Conservation (phyloP, 1,284 basidiomycete genomes). For the Lentinula novae-zelandiae region DNA sequence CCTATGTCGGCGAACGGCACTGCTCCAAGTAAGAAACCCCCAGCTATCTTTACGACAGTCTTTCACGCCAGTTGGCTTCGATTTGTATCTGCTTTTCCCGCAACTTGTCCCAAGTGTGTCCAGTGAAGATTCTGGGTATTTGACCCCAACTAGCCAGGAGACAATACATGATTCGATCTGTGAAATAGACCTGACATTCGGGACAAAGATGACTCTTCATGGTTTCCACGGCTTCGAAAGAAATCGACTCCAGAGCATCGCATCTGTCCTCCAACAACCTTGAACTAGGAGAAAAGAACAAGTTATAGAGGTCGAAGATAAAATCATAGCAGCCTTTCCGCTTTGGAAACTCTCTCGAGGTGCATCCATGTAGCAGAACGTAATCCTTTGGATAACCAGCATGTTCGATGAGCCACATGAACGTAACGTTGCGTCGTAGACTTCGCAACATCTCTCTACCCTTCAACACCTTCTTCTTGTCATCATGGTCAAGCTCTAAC, state of each 20-base stretch:
- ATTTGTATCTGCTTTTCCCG: not conserved
- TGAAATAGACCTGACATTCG: not conserved
- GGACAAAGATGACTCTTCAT: not conserved
- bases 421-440: conserved; percentile 16
- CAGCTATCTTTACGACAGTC: not conserved
- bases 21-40: not conserved
- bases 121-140: not conserved
- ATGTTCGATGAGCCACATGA: conserved; percentile 15
- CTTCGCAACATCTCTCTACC: conserved; percentile 18
- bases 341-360: not conserved
- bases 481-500: conserved; percentile 7
- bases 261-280: not conserved
- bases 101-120: not conserved
- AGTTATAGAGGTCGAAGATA: not conserved
- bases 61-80: not conserved
- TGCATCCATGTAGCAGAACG: not conserved
- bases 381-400: not conserved
- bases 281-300: not conserved
- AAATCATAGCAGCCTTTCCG: not conserved
- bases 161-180: not conserved
- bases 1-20: not conserved
- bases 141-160: not conserved
- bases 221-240: not conserved
- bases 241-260: conserved; percentile 1
- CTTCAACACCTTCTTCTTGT: conserved; percentile 14